These are phyloP conservation scores for Saturnispora quitensis DNA, from an alignment of 805 yeast genomes.

Conservation along the genomic window DNA sequence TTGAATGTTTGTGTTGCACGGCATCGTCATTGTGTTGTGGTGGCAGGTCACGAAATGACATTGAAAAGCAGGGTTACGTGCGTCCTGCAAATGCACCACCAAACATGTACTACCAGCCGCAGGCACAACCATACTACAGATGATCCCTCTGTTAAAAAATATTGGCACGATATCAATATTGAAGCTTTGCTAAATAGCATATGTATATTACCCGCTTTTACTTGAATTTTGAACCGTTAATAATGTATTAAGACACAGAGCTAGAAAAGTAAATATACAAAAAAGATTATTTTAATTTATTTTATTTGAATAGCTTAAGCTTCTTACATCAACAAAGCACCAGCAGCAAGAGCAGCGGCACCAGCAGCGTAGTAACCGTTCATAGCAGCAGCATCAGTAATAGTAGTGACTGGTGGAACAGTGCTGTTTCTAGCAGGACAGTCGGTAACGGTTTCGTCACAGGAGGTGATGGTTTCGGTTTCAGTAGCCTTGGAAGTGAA, in stretches of 20 bases:
- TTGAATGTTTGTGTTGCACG: conserved; percentile 39
- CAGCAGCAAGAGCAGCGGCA: conserved; percentile 24
- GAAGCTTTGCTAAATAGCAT: neutral
- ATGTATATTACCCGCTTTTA: neutral
- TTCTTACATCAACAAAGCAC: conserved; percentile 28
- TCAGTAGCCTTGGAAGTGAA: conserved; percentile 28
- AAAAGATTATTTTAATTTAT: neutral
- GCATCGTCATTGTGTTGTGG: conserved; percentile 50
- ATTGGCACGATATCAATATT: no score
- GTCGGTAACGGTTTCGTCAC: conserved; percentile 30
- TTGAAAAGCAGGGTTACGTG: neutral
- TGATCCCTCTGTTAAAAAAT: conserved; percentile 3
- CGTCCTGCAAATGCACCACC: conserved; percentile 15
- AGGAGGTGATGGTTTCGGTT: conserved; percentile 32
- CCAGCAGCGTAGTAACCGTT: conserved; percentile 15
- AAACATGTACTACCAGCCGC: conserved; percentile 25
- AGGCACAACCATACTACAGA: conserved; percentile 13
- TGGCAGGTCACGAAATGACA: neutral
- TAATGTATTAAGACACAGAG: conserved; percentile 5
- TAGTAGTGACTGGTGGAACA: conserved; percentile 24
- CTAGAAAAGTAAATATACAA: conserved; percentile 1
- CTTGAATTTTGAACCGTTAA: neutral
- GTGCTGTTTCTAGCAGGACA: conserved; percentile 22
- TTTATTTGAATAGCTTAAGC: neutral
- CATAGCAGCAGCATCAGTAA: conserved; percentile 29